Conservation (phyloP, 768 basidiomycete species). For the Obba rivulosa region DNA sequence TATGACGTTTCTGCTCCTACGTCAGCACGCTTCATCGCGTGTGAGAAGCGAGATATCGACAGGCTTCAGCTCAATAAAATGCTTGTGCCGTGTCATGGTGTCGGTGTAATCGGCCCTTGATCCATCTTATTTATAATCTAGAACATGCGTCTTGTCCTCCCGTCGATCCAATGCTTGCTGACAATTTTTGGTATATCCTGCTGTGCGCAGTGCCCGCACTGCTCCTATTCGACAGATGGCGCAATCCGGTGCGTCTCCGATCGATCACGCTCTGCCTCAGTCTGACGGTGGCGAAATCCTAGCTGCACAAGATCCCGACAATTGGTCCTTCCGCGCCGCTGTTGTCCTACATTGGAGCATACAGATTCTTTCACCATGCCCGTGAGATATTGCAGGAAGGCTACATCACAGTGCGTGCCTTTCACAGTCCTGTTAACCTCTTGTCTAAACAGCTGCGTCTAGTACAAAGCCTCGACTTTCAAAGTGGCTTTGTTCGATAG, state of each 20-base stretch:
- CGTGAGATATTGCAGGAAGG: conserved; percentile 26
- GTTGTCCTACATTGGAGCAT: conserved; percentile 21
- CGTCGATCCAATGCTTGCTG: no score
- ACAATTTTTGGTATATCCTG: no score
- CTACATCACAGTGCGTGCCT: conserved; percentile 22
- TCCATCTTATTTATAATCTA: no score
- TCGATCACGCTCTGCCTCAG: neutral
- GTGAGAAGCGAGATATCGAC: no score
- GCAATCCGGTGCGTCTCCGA: conserved; percentile 3
- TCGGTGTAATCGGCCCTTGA: no score
- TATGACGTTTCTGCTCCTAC: no score
- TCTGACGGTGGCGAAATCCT: neutral
- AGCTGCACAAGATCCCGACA: conserved; percentile 27
- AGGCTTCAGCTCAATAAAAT: no score
- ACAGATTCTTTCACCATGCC: conserved; percentile 13
- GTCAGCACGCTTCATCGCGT: no score
- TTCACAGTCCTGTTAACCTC: neutral
- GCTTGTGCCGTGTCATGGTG: no score
- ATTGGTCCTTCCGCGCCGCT: conserved; percentile 21
- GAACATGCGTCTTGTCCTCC: no score
- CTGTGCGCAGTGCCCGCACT: no score
- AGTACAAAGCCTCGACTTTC: conserved; percentile 26
- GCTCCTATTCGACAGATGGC: neutral
- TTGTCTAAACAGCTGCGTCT: neutral
- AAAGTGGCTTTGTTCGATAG: conserved; percentile 37